Conservation (phyloP, 2,329 filamentous ascomycete species). For the Rachicladosporium sp. region DNA sequence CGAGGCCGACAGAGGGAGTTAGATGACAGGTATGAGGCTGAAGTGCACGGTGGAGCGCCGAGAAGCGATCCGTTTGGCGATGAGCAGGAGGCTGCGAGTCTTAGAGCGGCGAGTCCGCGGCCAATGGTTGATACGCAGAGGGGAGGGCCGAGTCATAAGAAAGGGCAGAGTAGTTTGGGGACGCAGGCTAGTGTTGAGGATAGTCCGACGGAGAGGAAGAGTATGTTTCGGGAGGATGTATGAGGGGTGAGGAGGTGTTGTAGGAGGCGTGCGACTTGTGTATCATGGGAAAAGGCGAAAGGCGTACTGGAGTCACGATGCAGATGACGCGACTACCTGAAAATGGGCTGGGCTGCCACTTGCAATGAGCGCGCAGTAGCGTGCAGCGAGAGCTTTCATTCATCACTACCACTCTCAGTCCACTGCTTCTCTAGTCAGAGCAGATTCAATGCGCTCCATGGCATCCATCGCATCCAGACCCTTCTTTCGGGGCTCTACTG, state of each 20-base stretch:
- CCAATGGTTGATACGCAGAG: constrained; percentile 43
- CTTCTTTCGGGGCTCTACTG: background rate
- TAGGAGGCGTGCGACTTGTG: too few species aligned
- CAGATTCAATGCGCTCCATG: constrained; percentile 10
- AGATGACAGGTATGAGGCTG: constrained; percentile 34
- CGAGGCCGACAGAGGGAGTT: constrained; percentile 35
- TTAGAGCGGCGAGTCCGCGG: constrained; percentile 63
- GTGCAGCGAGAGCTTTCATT: too few species aligned
- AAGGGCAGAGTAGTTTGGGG: constrained; percentile 23
- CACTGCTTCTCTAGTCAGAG: constrained; percentile 5
- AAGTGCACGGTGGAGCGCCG: constrained; percentile 28
- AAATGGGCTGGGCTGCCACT: too few species aligned
- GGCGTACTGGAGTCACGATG: too few species aligned
- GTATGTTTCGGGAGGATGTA: constrained; percentile 59
- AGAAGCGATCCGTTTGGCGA: constrained; percentile 59
- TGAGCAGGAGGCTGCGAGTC: constrained; percentile 45
- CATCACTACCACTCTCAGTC: too few species aligned
- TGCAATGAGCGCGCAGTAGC: too few species aligned
- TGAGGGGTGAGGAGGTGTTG: constrained; percentile 20
- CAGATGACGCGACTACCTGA: too few species aligned
- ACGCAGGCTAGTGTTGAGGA: constrained; percentile 27
- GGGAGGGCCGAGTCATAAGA: constrained; percentile 27
- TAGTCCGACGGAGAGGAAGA: constrained; percentile 56
- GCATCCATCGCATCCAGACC: constrained; percentile 5
- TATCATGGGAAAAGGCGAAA: too few species aligned